Evolutionary conservation across 768 basidiomycete species (phyloP).

Genomic region (Xerocomellus amylosporus): DNA sequence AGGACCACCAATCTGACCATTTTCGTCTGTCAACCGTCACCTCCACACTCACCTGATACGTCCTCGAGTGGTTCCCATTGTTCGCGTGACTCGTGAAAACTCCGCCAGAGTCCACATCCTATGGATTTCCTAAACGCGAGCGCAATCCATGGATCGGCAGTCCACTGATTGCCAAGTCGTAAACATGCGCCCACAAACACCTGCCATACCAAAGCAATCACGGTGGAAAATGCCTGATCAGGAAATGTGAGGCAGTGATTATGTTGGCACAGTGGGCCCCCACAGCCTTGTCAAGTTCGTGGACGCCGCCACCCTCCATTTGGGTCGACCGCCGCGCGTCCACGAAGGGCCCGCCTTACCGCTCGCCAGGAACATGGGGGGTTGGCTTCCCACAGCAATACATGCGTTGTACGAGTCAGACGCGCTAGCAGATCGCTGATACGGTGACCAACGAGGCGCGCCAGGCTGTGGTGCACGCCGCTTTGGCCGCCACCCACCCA

Average conservation of each 20-base stretch:
- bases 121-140: not conserved
- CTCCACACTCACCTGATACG: not conserved
- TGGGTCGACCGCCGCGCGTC: not conserved
- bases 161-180: not conserved
- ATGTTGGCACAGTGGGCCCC: not conserved
- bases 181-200: slow-evolving; percentile 11
- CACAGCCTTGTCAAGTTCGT: not conserved
- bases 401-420: slow-evolving; percentile 21
- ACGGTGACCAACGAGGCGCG: not conserved
- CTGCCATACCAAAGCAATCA: slow-evolving; percentile 3
- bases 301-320: not conserved
- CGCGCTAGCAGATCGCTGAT: not conserved
- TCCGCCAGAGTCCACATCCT: slow-evolving; percentile 8
- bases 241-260: slow-evolving; percentile 1
- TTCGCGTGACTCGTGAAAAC: slow-evolving; percentile 1
- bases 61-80: slow-evolving; percentile 12
- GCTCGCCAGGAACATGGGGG: slow-evolving; percentile 3
- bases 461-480: slow-evolving; percentile 14
- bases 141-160: not conserved
- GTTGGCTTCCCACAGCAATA: not conserved
- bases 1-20: slow-evolving; percentile 5
- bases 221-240: not conserved
- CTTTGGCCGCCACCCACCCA: slow-evolving; percentile 13
- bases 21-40: slow-evolving; percentile 6
- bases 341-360: not conserved